phyloP scores from a whole-genome alignment of 1,139 yeast species.

The Lizanozyma gosingica region DNA sequence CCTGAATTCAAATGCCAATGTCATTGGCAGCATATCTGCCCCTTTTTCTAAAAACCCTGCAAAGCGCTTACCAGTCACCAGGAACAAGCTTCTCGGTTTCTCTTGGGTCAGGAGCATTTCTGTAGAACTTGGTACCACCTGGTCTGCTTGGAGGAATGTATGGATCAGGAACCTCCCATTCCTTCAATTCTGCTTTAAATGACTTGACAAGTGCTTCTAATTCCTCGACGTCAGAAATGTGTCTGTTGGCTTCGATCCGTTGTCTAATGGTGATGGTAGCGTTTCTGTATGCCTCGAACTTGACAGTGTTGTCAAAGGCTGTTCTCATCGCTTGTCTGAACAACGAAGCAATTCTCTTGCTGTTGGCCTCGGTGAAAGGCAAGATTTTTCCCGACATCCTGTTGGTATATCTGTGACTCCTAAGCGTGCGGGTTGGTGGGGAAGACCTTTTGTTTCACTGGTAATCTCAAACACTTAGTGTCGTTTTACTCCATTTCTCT shows the following conservation, averaged over 20 bases:
- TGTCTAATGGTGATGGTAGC: constrained; percentile 34
- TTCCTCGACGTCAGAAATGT: constrained; percentile 26
- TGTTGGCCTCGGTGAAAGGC: constrained; percentile 42
- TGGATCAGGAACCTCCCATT: constrained; percentile 42
- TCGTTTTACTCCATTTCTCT: too few species aligned
- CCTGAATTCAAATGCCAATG: too few species aligned
- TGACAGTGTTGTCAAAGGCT: constrained; percentile 36
- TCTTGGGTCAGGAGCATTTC: constrained; percentile 33
- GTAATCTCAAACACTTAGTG: too few species aligned
- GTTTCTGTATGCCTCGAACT: constrained; percentile 36
- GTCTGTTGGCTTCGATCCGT: constrained; percentile 37
- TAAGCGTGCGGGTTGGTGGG: too few species aligned
- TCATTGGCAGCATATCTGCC: too few species aligned
- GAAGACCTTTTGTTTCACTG: too few species aligned
- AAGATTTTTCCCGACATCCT: constrained; percentile 27
- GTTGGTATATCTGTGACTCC: too few species aligned
- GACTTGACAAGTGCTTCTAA: constrained; percentile 27
- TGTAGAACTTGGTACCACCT: constrained; percentile 42
- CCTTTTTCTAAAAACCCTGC: too few species aligned
- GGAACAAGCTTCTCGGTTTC: constrained; percentile 26
- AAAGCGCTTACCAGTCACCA: constrained; percentile 41
- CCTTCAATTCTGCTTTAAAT: constrained; percentile 26
- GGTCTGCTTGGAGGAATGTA: constrained; percentile 42
- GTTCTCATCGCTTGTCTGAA: constrained; percentile 41
- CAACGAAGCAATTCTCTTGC: constrained; percentile 35